Evolutionary conservation across 371 early-diverging fungal species (phyloP), one percentile per base, ranked within the genome.

Genomic region (Coemansia sp.): DNA sequence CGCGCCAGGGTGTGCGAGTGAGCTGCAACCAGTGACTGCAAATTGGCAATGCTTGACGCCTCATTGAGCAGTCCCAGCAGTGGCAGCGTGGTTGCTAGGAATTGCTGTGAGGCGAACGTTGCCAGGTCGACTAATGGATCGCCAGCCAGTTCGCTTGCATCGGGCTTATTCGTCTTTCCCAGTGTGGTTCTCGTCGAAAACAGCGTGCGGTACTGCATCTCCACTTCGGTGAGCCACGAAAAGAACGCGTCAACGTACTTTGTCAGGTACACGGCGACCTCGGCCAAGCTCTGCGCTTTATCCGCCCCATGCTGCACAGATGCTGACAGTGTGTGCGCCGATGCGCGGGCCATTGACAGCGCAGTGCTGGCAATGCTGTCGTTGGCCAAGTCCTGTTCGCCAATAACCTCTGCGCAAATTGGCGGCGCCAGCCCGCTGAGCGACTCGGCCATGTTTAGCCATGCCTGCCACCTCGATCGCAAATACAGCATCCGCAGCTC

Each of bases 391-490:
- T 5, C 39, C 7, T 14, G 35, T 7, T 36, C 20, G 31, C 14
- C 36, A 4, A 26, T 31, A 7, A 33, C 12, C 16, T 54, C 54
- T n/a, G 39, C 31, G 16, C 30, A 30, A 26, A 47, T 14, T 1
- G 51, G 38, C 6, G 74, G 65, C 9, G 69, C 74, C 51, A 65
- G 59, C 2, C 65, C 74, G 26, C 55, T 58, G 6, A 74, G 65
- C 16, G 65, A 30, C 43, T 68, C 74, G n/a, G 52, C 62, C 4
- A 61, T 74, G 45, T 60, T 59, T n/a, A 51, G 47, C 74, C 74
- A 74, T 3, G 74, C 74, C 59, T 65, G 68, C 74, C 74, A 74
- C 48, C 74, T 57, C 34, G 74, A 68, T 20, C 74, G 65, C 68
- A 74, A 56, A 30, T 58, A 74, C 26, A 74, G 65, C 74, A 74